phyloP scores from a whole-genome alignment of 202 grass and related monocot genomes.

The Bolboschoenoplectus hybrid region DNA sequence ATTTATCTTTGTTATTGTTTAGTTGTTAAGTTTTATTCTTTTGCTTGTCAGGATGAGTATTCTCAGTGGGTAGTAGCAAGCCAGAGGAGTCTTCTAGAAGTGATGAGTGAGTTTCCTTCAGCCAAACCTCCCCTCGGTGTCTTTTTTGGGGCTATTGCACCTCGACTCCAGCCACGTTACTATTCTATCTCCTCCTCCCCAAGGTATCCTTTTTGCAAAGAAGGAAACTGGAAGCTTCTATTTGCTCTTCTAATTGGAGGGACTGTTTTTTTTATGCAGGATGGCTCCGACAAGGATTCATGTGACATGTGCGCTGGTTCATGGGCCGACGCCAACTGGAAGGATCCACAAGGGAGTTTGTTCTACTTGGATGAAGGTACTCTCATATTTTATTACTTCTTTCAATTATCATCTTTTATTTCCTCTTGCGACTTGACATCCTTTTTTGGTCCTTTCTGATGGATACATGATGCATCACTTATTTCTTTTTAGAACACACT shows the following conservation, averaged over 20 bases:
- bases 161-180: slow-evolving; percentile 80
- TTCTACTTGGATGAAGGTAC: slow-evolving; percentile 95
- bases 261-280: slow-evolving; percentile 44
- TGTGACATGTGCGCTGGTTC: slow-evolving; percentile 90
- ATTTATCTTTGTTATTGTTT: slow-evolving; percentile 20
- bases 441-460: slow-evolving; percentile 21
- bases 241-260: slow-evolving; percentile 2
- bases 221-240: background rate
- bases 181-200: slow-evolving; percentile 97
- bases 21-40: background rate
- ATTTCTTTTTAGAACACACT: slow-evolving; percentile 58
- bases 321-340: slow-evolving; percentile 79
- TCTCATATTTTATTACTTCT: background rate
- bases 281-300: slow-evolving; percentile 78
- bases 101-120: slow-evolving; percentile 88
- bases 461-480: background rate
- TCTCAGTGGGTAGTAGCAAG: slow-evolving; percentile 80
- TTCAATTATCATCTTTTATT: background rate
- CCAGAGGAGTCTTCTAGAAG: slow-evolving; percentile 89
- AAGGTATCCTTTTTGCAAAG: slow-evolving; percentile 46
- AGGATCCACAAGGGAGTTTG: slow-evolving; percentile 94
- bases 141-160: slow-evolving; percentile 80
- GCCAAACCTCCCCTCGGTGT: slow-evolving; percentile 81
- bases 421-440: background rate
- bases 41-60: slow-evolving; percentile 72